Base-by-base conservation (phyloP, 805 yeast genomes). In the Torulaspora maleeae region DNA sequence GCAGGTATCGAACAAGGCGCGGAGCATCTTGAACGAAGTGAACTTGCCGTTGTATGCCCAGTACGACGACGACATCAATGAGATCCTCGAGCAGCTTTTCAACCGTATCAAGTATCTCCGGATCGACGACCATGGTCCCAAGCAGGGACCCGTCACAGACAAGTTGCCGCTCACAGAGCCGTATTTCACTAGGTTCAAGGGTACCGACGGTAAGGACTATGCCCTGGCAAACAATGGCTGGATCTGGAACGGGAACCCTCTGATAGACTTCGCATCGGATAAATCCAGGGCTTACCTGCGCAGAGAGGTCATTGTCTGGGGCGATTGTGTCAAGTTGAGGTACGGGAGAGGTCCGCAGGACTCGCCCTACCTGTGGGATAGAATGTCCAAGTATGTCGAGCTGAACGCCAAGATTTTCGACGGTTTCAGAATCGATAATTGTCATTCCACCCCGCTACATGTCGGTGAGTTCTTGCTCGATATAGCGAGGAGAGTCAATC, bases 181-280 rank as follows among this genome's bases (percentile, higher is more conserved):
- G 4, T 91, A 91, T 65, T 91, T 93, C 64, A 88, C 97, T 1
- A 71, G 89, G 47, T 79, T 90, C 54, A 61, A 54, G 2, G 63
- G 67, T 0, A 60, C 60, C 2, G 70, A 72, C 38, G 91, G 89
- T 2, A 71, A 75, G 30, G 69, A 74, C 1, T 82, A 81, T 69
- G 82, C 86, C 7, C 70, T 91, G 48, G 98, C 96, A 3, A 93
- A 93, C 61, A 91, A 93, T 59, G 99, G 99, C 38, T 91, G 98
- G 97, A 88, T 93, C 45, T 91, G 99, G 99, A 90, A 87, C 43
- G 97, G 96, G 9, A 82, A 91, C 54, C 97, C 98, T 1, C 67
- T 90, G 46, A 83, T 87, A 2, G 98, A 91, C 67, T 91, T 91
- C 75, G 99, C 98, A 0, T 84, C 95, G 0, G 65, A 74, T 24